phyloP scores from a whole-genome alignment of 139 green algal species.

The Marvania coccoides region DNA sequence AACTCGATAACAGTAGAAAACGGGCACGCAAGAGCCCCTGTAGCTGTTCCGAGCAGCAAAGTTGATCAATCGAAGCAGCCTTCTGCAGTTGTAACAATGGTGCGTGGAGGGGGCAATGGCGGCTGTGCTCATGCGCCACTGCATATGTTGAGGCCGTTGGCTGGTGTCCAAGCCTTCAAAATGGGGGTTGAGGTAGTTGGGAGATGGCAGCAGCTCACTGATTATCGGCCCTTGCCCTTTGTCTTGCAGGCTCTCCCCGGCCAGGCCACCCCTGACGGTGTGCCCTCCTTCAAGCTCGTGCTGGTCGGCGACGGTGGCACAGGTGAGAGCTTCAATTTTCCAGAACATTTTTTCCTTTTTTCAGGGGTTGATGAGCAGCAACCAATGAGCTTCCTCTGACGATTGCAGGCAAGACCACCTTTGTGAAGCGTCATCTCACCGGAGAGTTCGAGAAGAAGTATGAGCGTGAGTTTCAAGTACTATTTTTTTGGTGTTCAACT shows the following conservation, averaged over 20 bases:
- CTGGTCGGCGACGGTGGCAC: slow-evolving; percentile 96
- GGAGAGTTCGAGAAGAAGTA: slow-evolving; percentile 99
- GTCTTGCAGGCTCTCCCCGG: slow-evolving; percentile 57
- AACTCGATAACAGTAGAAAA: too few species aligned
- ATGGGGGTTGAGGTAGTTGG: neutral
- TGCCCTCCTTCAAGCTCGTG: slow-evolving; percentile 95
- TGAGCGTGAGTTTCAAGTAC: slow-evolving; percentile 69
- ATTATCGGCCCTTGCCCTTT: neutral
- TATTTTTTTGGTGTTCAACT: neutral
- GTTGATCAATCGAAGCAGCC: too few species aligned
- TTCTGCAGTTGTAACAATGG: neutral
- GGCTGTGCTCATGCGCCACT: neutral
- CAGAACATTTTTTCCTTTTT: too few species aligned
- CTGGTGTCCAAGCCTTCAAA: neutral
- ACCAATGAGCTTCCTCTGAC: too few species aligned
- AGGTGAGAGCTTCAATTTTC: slow-evolving; percentile 54
- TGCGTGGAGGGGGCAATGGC: neutral
- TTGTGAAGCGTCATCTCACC: slow-evolving; percentile 98
- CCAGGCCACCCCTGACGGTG: slow-evolving; percentile 62
- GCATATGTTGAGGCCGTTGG: neutral
- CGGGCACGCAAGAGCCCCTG: too few species aligned
- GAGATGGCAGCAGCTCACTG: neutral
- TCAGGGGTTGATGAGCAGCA: too few species aligned
- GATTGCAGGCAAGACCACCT: slow-evolving; percentile 89
- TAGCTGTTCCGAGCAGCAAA: too few species aligned